Evolutionary conservation across 2,329 filamentous ascomycete genomes (phyloP).

Genomic region (Colletotrichum cordylinicola): DNA sequence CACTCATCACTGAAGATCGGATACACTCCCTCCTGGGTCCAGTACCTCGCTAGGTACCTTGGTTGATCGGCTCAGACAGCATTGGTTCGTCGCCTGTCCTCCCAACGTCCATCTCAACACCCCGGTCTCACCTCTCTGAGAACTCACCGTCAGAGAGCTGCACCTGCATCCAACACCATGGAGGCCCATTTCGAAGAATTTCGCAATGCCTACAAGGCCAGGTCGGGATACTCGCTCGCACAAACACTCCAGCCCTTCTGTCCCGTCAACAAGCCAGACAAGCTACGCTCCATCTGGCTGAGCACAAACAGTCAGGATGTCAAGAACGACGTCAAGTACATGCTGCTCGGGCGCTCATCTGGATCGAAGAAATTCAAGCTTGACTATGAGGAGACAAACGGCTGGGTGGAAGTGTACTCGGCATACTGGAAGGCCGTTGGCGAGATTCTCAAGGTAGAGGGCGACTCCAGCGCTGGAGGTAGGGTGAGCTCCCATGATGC

Average conservation of each 20-base stretch:
- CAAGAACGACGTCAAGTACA: slow-evolving; percentile 73
- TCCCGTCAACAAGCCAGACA: slow-evolving; percentile 65
- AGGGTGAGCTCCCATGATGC: slow-evolving; percentile 29
- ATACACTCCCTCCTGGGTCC: not conserved
- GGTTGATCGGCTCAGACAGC: not conserved
- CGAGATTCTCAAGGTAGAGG: slow-evolving; percentile 72
- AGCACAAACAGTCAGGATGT: slow-evolving; percentile 71
- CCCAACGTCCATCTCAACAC: not conserved
- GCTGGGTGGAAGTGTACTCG: slow-evolving; percentile 88
- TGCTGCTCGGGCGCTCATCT: slow-evolving; percentile 59
- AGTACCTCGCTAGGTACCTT: not conserved
- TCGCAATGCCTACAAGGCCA: slow-evolving; percentile 66
- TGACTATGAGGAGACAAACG: slow-evolving; percentile 70
- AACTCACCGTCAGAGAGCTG: not conserved
- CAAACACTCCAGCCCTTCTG: slow-evolving; percentile 76
- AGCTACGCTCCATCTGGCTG: slow-evolving; percentile 73
- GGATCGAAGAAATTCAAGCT: slow-evolving; percentile 58
- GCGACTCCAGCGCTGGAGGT: slow-evolving; percentile 41
- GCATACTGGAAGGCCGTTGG: slow-evolving; percentile 84
- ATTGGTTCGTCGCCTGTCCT: not conserved
- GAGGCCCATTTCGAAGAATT: slow-evolving; percentile 78
- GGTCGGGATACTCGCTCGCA: slow-evolving; percentile 76
- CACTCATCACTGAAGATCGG: not conserved
- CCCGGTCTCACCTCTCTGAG: not conserved
- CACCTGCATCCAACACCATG: slow-evolving; percentile 55